Evolutionary conservation across 331 rosid species (phyloP).

Genomic region (Saraca asoca): DNA sequence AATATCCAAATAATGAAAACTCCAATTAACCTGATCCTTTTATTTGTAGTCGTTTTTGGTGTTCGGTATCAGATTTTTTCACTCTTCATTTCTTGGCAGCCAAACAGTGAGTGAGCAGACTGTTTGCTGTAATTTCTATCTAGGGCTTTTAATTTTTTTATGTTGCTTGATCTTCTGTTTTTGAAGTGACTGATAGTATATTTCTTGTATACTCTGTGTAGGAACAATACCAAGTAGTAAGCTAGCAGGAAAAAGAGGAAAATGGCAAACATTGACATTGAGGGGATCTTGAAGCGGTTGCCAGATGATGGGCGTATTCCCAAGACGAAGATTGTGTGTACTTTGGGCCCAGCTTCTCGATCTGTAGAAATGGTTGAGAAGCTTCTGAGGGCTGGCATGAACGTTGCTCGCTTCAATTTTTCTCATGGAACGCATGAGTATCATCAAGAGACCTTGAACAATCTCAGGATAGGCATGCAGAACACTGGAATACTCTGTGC

Average conservation of each 20-base stretch:
- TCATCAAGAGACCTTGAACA: conserved; percentile 89
- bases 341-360: conserved; percentile 87
- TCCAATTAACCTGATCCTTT: too few relatives aligned
- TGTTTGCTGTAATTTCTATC: background rate
- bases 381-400: conserved; percentile 93
- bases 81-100: background rate
- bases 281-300: conserved; percentile 73
- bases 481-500: conserved; percentile 82
- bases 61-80: too few relatives aligned
- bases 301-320: conserved; percentile 79
- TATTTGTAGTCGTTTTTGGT: too few relatives aligned
- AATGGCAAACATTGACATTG: conserved; percentile 90
- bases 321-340: conserved; percentile 93
- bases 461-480: conserved; percentile 80
- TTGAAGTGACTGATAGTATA: background rate
- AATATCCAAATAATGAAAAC: too few relatives aligned
- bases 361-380: conserved; percentile 77
- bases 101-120: background rate
- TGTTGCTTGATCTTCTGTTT: background rate
- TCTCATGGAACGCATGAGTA: conserved; percentile 89
- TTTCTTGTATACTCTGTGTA: background rate
- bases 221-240: background rate
- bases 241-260: background rate
- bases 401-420: conserved; percentile 93
- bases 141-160: background rate